A percentile compares a stretch with the other conserved stretches of the same genome.
These are phyloP conservation scores for Kuraishia borneana DNA, from an alignment of 805 yeast genomes.

Conservation along the genomic window DNA sequence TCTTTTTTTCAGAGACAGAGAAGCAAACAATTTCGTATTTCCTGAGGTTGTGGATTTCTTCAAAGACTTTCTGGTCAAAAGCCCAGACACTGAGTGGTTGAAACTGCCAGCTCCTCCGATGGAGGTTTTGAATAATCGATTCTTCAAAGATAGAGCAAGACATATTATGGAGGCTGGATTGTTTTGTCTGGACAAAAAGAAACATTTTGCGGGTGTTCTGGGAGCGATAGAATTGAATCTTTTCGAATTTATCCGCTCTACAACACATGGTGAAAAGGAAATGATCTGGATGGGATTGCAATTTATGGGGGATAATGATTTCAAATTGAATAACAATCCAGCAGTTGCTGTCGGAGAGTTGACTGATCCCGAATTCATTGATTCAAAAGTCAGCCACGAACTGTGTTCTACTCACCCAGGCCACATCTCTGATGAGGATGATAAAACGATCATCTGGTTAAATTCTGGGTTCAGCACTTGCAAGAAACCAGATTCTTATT, in stretches of 20 bases:
- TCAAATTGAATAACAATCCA: slow-evolving; percentile 36
- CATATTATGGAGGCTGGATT: slow-evolving; percentile 41
- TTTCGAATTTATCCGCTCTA: slow-evolving; percentile 29
- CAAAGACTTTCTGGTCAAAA: slow-evolving; percentile 32
- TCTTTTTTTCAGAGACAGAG: slow-evolving; percentile 39
- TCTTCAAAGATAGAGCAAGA: slow-evolving; percentile 28
- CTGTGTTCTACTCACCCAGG: slow-evolving; percentile 56
- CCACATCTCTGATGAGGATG: slow-evolving; percentile 40
- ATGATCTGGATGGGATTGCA: slow-evolving; percentile 64
- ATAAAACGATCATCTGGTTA: slow-evolving; percentile 46
- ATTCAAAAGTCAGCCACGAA: slow-evolving; percentile 25
- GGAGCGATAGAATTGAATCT: slow-evolving; percentile 30
- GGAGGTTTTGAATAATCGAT: slow-evolving; percentile 23
- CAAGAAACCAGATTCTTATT: slow-evolving; percentile 30
- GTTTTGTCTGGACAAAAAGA: slow-evolving; percentile 31
- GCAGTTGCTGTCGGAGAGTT: slow-evolving; percentile 47
- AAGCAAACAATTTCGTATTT: slow-evolving; percentile 21
- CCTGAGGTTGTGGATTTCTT: slow-evolving; percentile 33
- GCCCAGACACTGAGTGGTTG: slow-evolving; percentile 26
- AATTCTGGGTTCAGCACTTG: slow-evolving; percentile 62
- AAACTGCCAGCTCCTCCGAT: slow-evolving; percentile 23
- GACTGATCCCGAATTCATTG: slow-evolving; percentile 19
- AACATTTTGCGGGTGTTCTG: slow-evolving; percentile 38
- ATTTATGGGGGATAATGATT: slow-evolving; percentile 42
- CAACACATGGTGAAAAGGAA: slow-evolving; percentile 74